phyloP scores from a whole-genome alignment of 1,284 basidiomycete genomes.

The Mycosarcoma maydis region DNA sequence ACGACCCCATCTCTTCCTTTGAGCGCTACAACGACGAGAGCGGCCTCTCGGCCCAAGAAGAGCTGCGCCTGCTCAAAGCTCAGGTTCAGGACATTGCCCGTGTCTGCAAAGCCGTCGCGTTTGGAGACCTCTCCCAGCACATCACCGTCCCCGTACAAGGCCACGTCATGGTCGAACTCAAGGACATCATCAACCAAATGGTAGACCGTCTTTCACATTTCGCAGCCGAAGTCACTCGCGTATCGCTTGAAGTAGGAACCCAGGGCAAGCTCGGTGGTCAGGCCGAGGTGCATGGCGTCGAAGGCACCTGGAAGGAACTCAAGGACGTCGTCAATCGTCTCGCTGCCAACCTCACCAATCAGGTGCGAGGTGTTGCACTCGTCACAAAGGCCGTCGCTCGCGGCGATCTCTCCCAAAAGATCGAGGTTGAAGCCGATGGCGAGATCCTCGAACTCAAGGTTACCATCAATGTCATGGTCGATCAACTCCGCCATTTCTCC shows the following conservation, averaged over 20 bases:
- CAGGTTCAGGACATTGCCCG: slow-evolving; percentile 90
- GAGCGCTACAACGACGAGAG: slow-evolving; percentile 64
- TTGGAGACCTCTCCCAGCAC: slow-evolving; percentile 92
- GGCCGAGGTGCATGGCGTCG: slow-evolving; percentile 66
- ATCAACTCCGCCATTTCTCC: slow-evolving; percentile 85
- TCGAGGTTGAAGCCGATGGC: slow-evolving; percentile 93
- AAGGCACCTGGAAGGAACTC: slow-evolving; percentile 67
- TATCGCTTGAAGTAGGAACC: slow-evolving; percentile 80
- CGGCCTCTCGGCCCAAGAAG: slow-evolving; percentile 74
- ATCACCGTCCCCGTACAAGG: slow-evolving; percentile 96
- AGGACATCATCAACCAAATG: slow-evolving; percentile 98
- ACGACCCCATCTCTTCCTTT: slow-evolving; percentile 63
- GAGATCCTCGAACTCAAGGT: slow-evolving; percentile 98
- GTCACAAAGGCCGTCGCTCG: slow-evolving; percentile 97
- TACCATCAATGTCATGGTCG: slow-evolving; percentile 96
- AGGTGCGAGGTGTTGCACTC: slow-evolving; percentile 92
- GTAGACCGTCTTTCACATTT: slow-evolving; percentile 85
- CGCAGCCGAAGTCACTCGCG: slow-evolving; percentile 92
- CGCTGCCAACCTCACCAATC: slow-evolving; percentile 76
- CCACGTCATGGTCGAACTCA: slow-evolving; percentile 95
- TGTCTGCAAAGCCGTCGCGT: slow-evolving; percentile 94
- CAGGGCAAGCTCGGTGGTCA: slow-evolving; percentile 68
- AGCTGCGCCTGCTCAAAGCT: slow-evolving; percentile 82
- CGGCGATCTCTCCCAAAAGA: slow-evolving; percentile 94
- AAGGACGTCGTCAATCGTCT: slow-evolving; percentile 68